Conservation (phyloP, 2,329 filamentous ascomycete genomes). For the Stachybotrys chlorohalonatus region DNA sequence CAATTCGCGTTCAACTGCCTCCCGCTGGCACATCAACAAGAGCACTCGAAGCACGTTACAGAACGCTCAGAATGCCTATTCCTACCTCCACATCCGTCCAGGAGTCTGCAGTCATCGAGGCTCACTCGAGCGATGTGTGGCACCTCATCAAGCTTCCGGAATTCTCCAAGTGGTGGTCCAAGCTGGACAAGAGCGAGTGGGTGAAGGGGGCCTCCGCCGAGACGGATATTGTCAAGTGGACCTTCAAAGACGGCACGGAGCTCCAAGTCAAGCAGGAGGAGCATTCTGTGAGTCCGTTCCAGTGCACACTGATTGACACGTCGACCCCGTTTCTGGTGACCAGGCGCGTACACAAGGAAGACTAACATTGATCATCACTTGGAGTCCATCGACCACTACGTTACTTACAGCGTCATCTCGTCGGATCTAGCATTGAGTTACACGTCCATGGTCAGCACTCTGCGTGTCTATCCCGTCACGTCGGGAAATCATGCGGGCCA, state of each 20-base stretch:
- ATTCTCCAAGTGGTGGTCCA: slow-evolving; percentile 59
- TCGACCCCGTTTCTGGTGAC: background rate
- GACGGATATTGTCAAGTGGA: slow-evolving; percentile 60
- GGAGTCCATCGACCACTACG: slow-evolving; percentile 63
- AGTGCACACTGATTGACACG: background rate
- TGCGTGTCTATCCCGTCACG: slow-evolving; percentile 58
- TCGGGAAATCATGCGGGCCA: slow-evolving; percentile 53
- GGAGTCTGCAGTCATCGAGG: slow-evolving; percentile 60
- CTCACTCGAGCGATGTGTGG: slow-evolving; percentile 59
- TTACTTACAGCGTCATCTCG: slow-evolving; percentile 65
- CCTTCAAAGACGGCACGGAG: slow-evolving; percentile 59
- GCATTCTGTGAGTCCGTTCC: slow-evolving; percentile 49
- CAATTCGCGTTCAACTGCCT: no score
- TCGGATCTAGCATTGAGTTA: slow-evolving; percentile 57
- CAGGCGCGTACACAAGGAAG: background rate
- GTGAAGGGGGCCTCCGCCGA: slow-evolving; percentile 56
- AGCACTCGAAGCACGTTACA: no score
- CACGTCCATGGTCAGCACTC: slow-evolving; percentile 57
- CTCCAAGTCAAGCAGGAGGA: slow-evolving; percentile 70
- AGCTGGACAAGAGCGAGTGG: slow-evolving; percentile 51
- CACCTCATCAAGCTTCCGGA: slow-evolving; percentile 66
- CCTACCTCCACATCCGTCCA: slow-evolving; percentile 58
- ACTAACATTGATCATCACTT: background rate
- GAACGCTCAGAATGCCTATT: slow-evolving; percentile 27
- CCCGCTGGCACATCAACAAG: no score